Percentiles rank a stretch among this genome's conserved stretches.
phyloP scores from a whole-genome alignment of 768 basidiomycete species.

The Sarcomyxa edulis region DNA sequence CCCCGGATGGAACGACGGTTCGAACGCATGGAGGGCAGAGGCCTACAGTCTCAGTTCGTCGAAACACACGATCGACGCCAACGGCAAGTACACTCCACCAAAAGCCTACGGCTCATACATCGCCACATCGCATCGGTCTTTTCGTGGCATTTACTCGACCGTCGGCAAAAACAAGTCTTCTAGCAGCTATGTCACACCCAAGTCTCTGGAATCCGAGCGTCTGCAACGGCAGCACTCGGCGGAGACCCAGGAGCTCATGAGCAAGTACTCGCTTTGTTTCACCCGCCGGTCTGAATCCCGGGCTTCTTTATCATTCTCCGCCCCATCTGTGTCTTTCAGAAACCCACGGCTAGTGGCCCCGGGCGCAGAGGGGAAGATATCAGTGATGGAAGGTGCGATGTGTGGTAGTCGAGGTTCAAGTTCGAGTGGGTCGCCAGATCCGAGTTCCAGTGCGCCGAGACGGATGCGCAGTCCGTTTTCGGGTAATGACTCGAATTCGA shows the following conservation, averaged over 20 bases:
- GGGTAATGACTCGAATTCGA: conserved; percentile 11
- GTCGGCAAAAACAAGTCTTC: too few relatives aligned
- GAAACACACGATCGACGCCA: conserved; percentile 17
- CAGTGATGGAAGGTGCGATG: conserved; percentile 41
- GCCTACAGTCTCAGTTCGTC: conserved; percentile 48
- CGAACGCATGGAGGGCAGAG: conserved; percentile 59
- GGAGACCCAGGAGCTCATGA: conserved; percentile 43
- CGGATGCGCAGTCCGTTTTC: conserved; percentile 30
- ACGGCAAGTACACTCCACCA: too few relatives aligned
- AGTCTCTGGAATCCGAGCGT: conserved; percentile 7
- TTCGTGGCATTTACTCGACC: conserved; percentile 44
- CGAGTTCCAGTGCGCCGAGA: conserved; percentile 12
- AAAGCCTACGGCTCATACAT: conserved; percentile 40
- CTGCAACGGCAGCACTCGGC: conserved; percentile 8
- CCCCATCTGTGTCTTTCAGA: too few relatives aligned
- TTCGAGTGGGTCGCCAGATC: conserved; percentile 25
- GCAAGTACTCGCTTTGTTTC: conserved; percentile 52
- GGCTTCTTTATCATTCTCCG: conserved; percentile 28
- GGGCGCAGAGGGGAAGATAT: conserved; percentile 60
- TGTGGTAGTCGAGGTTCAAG: conserved; percentile 32
- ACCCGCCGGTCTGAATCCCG: conserved; percentile 51
- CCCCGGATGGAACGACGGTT: conserved; percentile 68
- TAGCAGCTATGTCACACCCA: conserved; percentile 19
- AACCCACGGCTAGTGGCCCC: conserved; percentile 44
- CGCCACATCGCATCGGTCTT: conserved; percentile 47